A percentile compares a stretch with the other conserved stretches of the same genome.
phyloP scores from a whole-genome alignment of 1,284 basidiomycete species.

The Agroathelia rolfsii region DNA sequence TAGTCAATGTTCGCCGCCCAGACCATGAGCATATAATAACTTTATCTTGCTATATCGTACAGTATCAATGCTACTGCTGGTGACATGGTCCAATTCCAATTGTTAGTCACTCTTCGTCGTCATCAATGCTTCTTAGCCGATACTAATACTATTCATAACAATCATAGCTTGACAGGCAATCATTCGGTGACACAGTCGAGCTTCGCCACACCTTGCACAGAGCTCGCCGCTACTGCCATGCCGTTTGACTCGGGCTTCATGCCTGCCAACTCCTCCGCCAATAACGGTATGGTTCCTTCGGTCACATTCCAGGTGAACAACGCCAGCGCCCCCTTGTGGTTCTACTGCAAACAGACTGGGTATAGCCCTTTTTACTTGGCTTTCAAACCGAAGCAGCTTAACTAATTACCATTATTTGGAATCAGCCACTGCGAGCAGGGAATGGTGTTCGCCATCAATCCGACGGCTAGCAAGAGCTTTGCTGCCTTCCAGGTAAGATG shows the following conservation, averaged over 20 bases:
- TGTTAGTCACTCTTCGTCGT: no score
- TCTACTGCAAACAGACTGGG: constrained; percentile 29
- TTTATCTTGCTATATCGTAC: no score
- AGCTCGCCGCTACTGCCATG: constrained; percentile 25
- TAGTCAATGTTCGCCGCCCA: no score
- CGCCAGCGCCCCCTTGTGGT: constrained; percentile 35
- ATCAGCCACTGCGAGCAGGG: constrained; percentile 30
- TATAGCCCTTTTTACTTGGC: constrained; percentile 3
- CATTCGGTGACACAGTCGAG: constrained; percentile 56
- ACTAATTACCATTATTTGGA: constrained; percentile 6
- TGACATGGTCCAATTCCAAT: no score
- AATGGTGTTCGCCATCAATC: constrained; percentile 45
- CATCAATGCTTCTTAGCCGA: no score
- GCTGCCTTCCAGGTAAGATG: constrained; percentile 34
- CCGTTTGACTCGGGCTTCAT: constrained; percentile 39
- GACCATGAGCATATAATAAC: no score
- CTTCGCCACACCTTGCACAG: constrained; percentile 38
- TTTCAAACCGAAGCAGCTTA: neutral
- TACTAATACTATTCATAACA: no score
- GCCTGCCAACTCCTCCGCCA: constrained; percentile 18
- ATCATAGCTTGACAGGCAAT: no score
- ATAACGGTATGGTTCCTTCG: constrained; percentile 20
- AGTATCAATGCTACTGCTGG: constrained; percentile 38
- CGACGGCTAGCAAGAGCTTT: constrained; percentile 32
- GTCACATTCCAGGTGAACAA: constrained; percentile 31